Base-by-base conservation (phyloP, 768 basidiomycete genomes). In the Coprinopsis marcescibilis region DNA sequence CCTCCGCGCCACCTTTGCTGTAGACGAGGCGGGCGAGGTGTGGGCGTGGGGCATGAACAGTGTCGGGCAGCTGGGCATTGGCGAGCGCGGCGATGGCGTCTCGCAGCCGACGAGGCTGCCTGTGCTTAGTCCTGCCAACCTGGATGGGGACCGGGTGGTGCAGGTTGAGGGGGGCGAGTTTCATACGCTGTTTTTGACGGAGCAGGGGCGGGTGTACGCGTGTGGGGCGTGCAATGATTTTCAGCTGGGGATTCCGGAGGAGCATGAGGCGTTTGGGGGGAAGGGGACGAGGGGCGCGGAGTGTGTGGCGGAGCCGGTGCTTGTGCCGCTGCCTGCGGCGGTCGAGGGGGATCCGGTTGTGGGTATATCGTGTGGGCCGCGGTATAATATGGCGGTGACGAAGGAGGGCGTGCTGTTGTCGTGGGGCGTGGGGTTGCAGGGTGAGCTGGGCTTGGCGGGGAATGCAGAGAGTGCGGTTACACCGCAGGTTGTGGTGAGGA, bases 151-250 rank as follows among this genome's bases (percentile, higher is more conserved):
- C 15, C 45, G 45, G 3, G 45, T 46, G 14, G 35, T 46, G 5
- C 45, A 46, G 35, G 38, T 46, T 27, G 14, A 25, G n/a, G 45
- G 45, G 3, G 45, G 45, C 21, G 45, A 46, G 35, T 46, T 46
- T 17, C 45, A 46, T 27, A 46, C 45, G 6, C 8, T 37, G 10
- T 38, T 46, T 25, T 23, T 21, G 4, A 46, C 45, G 5, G 15
- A 17, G 20, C 24, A 33, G 4, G 45, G 45, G 13, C 26, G 19
- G 41, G 27, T 43, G 6, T 43, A 43, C 17, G 41, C 26, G 4
- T 43, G 45, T 38, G 45, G 45, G 7, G 45, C 32, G 6, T 46
- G 34, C 34, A 35, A 36, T 20, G 35, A 46, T 25, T 46, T n/a
- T 27, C 45, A 46, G 35, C 24, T 46, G 8, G 45, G 45, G 4